Evolutionary conservation across 108 stramenopile species (phyloP).

Genomic region (Cyclotella atomus): DNA sequence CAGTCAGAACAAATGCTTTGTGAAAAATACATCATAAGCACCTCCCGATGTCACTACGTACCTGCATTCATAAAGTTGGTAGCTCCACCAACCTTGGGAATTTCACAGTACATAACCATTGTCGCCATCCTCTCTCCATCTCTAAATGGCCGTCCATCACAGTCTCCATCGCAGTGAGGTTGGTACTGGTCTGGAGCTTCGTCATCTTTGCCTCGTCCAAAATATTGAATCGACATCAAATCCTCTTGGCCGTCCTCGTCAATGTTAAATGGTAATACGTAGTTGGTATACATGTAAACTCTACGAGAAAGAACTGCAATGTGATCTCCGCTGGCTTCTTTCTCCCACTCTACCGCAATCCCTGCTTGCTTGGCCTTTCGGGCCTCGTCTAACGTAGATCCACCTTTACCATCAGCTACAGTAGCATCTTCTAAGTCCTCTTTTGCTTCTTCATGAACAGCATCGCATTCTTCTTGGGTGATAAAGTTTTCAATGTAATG

Average conservation of each 20-base stretch:
- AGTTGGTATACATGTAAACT: conserved; percentile 82
- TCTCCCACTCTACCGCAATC: conserved; percentile 66
- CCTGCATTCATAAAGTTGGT: conserved; percentile 90
- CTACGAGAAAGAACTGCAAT: conserved; percentile 68
- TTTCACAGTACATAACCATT: conserved; percentile 91
- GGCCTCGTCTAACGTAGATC: conserved; percentile 54
- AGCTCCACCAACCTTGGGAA: conserved; percentile 80
- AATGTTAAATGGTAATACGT: conserved; percentile 72
- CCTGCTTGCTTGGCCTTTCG: conserved; percentile 89
- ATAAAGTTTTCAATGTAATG: conserved; percentile 81
- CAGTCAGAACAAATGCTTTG: too few species aligned
- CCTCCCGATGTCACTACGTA: too few species aligned
- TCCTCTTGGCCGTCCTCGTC: conserved; percentile 83
- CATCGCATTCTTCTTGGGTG: conserved; percentile 78
- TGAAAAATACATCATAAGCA: too few species aligned
- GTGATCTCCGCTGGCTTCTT: conserved; percentile 62
- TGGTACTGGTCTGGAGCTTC: conserved; percentile 85
- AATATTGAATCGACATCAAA: conserved; percentile 88
- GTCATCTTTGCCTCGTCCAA: conserved; percentile 75
- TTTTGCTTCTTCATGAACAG: conserved; percentile 64
- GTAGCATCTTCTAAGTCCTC: conserved; percentile 69
- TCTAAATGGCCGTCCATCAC: conserved; percentile 66
- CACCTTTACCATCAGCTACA: conserved; percentile 87
- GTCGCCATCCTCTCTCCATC: conserved; percentile 88
- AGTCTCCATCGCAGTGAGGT: conserved; percentile 86